These are phyloP conservation scores for Apiotrichum gracile DNA, from an alignment of 1,284 basidiomycete genomes.

Conservation along the genomic window DNA sequence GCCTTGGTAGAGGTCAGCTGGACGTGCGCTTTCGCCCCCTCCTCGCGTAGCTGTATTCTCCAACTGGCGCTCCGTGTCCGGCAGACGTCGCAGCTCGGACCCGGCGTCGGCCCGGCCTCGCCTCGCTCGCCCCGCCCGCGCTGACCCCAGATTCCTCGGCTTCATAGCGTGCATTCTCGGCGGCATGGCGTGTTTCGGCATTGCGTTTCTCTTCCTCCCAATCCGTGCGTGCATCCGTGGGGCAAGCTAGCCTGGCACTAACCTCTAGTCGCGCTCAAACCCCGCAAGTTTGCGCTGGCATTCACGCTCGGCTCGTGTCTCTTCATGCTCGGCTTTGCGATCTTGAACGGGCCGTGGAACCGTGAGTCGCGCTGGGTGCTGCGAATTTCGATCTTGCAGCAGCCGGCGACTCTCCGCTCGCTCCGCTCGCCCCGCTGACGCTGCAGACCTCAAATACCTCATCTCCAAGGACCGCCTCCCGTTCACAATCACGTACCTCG, in stretches of 20 bases:
- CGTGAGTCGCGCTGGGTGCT: constrained; percentile 26
- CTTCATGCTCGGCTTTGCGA: constrained; percentile 51
- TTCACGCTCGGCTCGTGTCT: constrained; percentile 57
- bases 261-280: constrained; percentile 62
- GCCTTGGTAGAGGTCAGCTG: too few relatives aligned
- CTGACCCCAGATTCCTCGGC: constrained; percentile 65
- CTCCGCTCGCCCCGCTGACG: not conserved
- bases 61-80: too few relatives aligned
- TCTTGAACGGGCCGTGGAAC: constrained; percentile 49
- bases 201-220: constrained; percentile 87
- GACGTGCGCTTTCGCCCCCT: too few relatives aligned
- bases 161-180: constrained; percentile 87
- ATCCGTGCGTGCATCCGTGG: constrained; percentile 52
- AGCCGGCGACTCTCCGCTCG: not conserved
- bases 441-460: constrained; percentile 76
- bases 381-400: not conserved
- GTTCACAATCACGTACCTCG: constrained; percentile 78
- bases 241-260: too few relatives aligned
- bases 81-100: too few relatives aligned
- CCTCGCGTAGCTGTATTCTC: too few relatives aligned
- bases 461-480: constrained; percentile 76
- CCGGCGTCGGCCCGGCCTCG: too few relatives aligned
- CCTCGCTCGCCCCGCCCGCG: too few relatives aligned
- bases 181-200: constrained; percentile 88
- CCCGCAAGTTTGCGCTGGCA: constrained; percentile 79